A percentile compares a stretch with the other conserved stretches of the same genome.
Conservation (phyloP, 139 green algal species). For the Chlorella sp. region DNA sequence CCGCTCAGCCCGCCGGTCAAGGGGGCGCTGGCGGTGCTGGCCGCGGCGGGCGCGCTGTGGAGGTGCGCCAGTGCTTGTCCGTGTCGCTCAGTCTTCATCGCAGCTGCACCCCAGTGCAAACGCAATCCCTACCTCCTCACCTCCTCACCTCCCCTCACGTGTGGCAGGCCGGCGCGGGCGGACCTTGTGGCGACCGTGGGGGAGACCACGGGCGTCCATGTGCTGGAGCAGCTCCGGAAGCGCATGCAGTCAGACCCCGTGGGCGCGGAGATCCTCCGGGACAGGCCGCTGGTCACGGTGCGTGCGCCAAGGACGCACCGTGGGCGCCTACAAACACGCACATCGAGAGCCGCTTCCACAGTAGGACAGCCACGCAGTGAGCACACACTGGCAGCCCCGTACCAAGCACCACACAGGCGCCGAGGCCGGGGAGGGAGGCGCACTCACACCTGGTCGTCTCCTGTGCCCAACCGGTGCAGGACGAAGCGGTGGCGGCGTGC, state of each 20-base stretch:
- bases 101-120: too few species aligned
- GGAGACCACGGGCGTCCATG: constrained; percentile 59
- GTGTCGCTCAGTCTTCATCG: too few species aligned
- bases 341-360: background rate
- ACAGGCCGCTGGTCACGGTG: constrained; percentile 73
- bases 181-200: constrained; percentile 82
- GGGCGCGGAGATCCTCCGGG: constrained; percentile 59
- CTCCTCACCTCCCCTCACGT: too few species aligned
- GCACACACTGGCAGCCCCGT: too few species aligned
- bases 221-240: constrained; percentile 49
- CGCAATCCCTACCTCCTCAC: too few species aligned
- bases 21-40: constrained; percentile 49
- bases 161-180: constrained; percentile 49
- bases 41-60: constrained; percentile 45
- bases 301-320: too few species aligned
- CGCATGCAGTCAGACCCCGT: constrained; percentile 62
- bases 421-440: too few species aligned
- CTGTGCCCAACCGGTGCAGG: too few species aligned
- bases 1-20: constrained; percentile 58
- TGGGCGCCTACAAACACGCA: too few species aligned
- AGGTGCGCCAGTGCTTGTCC: too few species aligned
- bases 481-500: constrained; percentile 38
- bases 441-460: too few species aligned
- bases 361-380: background rate
- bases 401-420: too few species aligned